A percentile compares a stretch with the other conserved stretches of the same genome.
These are phyloP conservation scores for rapeseed (Brassica napus) DNA, from an alignment of 345 rosid genomes.

Conservation along the genomic window DNA sequence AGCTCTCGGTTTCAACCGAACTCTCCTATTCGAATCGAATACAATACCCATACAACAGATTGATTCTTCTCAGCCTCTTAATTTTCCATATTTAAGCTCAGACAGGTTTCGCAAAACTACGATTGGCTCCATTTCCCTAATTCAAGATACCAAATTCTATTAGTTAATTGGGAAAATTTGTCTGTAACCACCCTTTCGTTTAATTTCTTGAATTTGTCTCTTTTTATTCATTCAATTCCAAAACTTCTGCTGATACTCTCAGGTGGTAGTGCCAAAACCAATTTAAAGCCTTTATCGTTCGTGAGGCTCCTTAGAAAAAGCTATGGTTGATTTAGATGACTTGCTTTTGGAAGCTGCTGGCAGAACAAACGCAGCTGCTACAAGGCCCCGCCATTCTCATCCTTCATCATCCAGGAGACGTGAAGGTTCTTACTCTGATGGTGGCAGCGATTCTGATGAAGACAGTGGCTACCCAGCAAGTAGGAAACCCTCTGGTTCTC, in stretches of 20 bases:
- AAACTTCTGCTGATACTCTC: constrained; percentile 35
- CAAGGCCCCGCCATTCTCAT: constrained; percentile 57
- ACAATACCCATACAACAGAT: neutral
- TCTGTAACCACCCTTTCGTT: no score
- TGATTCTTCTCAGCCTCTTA: neutral
- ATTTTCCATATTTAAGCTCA: neutral
- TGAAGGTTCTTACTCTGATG: constrained; percentile 87
- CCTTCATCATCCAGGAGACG: constrained; percentile 52
- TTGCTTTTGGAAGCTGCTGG: constrained; percentile 98
- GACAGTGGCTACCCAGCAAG: constrained; percentile 56
- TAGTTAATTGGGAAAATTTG: no score
- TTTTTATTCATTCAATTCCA: no score
- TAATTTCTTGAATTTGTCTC: no score
- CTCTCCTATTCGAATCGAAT: neutral
- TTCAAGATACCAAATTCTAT: no score
- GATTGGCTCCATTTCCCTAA: neutral
- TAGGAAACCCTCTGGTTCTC: constrained; percentile 90
- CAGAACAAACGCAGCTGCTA: constrained; percentile 56
- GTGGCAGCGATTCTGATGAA: constrained; percentile 89
- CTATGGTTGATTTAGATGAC: constrained; percentile 87
- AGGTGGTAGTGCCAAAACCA: constrained; percentile 20
- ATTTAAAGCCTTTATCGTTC: no score
- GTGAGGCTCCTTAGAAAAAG: neutral
- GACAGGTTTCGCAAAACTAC: constrained; percentile 5
- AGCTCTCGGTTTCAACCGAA: neutral